Conservation (phyloP, 495 filamentous ascomycete species). For the Astrothelium macrocarpum region DNA sequence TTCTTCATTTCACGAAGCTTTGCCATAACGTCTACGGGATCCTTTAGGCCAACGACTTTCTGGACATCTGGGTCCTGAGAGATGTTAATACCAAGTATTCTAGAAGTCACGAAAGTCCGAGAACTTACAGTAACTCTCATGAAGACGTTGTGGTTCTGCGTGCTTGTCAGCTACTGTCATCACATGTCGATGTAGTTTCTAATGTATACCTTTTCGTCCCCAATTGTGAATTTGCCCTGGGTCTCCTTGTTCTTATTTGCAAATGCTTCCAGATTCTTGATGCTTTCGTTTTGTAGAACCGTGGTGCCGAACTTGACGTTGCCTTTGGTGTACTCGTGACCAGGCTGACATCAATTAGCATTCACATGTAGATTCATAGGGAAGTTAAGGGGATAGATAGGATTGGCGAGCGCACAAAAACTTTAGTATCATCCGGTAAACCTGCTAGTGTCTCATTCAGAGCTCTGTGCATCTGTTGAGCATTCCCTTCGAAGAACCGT, state of each 20-base stretch:
- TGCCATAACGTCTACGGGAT: constrained; percentile 79
- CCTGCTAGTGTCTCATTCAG: constrained; percentile 74
- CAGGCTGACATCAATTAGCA: constrained; percentile 50
- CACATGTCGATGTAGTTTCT: not conserved
- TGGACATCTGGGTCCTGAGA: constrained; percentile 71
- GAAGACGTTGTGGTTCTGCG: constrained; percentile 88
- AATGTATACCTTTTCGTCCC: constrained; percentile 80
- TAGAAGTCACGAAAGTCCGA: not conserved
- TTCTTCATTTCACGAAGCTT: constrained; percentile 92
- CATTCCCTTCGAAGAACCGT: constrained; percentile 91
- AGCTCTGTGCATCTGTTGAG: constrained; percentile 84
- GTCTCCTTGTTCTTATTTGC: constrained; percentile 75
- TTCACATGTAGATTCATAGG: not conserved
- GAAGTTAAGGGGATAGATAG: not conserved
- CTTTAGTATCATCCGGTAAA: constrained; percentile 84
- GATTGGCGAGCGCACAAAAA: constrained; percentile 54
- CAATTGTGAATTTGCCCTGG: constrained; percentile 93
- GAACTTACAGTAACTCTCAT: constrained; percentile 74
- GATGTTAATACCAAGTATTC: not conserved
- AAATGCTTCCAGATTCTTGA: constrained; percentile 68
- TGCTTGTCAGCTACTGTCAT: constrained; percentile 5
- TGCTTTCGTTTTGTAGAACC: constrained; percentile 61
- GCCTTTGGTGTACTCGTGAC: constrained; percentile 93
- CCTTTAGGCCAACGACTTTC: constrained; percentile 69
- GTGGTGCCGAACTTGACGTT: constrained; percentile 80